Evolutionary conservation across 2,329 filamentous ascomycete genomes (phyloP), one percentile per base, ranked within the genome.

Genomic region (Cladosporium colombiae): DNA sequence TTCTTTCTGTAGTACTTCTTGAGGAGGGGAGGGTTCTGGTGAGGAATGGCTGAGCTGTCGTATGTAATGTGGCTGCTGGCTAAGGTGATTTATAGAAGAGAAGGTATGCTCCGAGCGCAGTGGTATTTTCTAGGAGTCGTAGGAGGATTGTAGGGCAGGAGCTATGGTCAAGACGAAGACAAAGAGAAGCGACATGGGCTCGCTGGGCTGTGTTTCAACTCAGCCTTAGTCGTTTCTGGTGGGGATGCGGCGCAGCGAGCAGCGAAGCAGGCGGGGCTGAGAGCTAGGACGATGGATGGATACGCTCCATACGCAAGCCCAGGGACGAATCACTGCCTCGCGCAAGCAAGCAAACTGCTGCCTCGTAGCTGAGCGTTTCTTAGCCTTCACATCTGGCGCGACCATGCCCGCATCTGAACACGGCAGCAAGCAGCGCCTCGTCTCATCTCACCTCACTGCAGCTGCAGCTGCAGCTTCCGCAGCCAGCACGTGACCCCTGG

Each of bases 181-280:
- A 21, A 33, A 33, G 52, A 23, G 18, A 44, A 53, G 52, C n/a
- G 52, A 29, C 31, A 31, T 31, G 52, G 52, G 35, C 35, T 40
- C 35, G 35, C 35, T 40, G 35, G 35, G 52, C 52, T 55, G 52
- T 55, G 52, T 33, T 55, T 55, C 52, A 55, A 55, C 31, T 55
- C 52, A 55, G 52, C 52, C 52, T 55, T 55, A 31, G 52, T 29
- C 52, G 52, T 21, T 55, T 31, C 52, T 55, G 52, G 52, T 55
- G 52, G 52, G 52, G 52, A 31, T 31, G 52, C 40, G 40, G 40
- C 40, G 40, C 40, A 46, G 40, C 40, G 40, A 46, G n/a, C 40
- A 13, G 8, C 40, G 40, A 46, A 46, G 40, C 40, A 46, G 40
- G 40, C 40, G 40, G 40, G 40, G 40, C 40, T 46, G 40, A 46